Percentiles rank a stretch among this genome's conserved stretches.
Conservation (phyloP, 352 stramenopile species). For the Pythium volutum region DNA sequence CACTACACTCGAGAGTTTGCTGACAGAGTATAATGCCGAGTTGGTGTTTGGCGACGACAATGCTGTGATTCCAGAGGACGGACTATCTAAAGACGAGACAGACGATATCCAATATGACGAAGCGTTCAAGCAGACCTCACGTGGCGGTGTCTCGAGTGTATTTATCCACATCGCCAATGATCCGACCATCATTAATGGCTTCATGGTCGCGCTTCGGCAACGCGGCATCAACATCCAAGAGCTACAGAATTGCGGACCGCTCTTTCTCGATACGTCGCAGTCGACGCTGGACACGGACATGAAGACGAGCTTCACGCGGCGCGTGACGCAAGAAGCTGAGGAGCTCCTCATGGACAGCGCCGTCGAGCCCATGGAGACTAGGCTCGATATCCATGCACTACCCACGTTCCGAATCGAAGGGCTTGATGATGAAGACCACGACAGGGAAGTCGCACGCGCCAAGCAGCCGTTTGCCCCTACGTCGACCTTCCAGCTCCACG, state of each 20-base stretch:
- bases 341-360: slow-evolving; percentile 28
- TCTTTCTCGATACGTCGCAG: slow-evolving; percentile 65
- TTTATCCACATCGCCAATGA: slow-evolving; percentile 62
- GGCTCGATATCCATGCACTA: slow-evolving; percentile 9
- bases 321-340: slow-evolving; percentile 52
- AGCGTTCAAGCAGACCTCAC: background rate
- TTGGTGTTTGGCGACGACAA: slow-evolving; percentile 32
- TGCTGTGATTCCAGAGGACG: slow-evolving; percentile 30
- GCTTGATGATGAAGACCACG: slow-evolving; percentile 35
- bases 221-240: slow-evolving; percentile 44
- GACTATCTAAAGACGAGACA: slow-evolving; percentile 21
- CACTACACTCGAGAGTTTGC: slow-evolving; percentile 22
- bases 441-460: slow-evolving; percentile 39
- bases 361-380: slow-evolving; percentile 1
- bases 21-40: slow-evolving; percentile 41
- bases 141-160: slow-evolving; percentile 3
- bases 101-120: slow-evolving; percentile 27
- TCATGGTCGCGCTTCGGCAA: slow-evolving; percentile 35
- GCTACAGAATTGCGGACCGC: slow-evolving; percentile 49
- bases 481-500: slow-evolving; percentile 62
- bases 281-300: slow-evolving; percentile 61
- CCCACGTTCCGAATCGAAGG: slow-evolving; percentile 25
- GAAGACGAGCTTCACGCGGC: slow-evolving; percentile 46
- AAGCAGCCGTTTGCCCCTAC: slow-evolving; percentile 19
- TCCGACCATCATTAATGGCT: slow-evolving; percentile 38